A percentile compares a stretch with the other conserved stretches of the same genome.
Conservation (phyloP, 106 monocot species). For the Platanthera zijinensis region DNA sequence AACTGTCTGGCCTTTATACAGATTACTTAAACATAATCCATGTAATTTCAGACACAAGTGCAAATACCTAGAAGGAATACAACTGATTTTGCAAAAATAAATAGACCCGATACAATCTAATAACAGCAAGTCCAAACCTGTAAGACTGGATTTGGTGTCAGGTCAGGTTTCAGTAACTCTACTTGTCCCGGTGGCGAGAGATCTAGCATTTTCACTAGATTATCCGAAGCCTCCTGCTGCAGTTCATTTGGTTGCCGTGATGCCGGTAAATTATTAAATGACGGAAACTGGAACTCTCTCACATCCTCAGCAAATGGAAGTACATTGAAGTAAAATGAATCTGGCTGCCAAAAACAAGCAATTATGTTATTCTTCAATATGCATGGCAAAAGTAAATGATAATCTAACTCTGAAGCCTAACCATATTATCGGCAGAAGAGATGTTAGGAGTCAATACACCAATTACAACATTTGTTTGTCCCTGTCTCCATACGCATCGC, state of each 20-base stretch:
- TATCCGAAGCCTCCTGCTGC: slow-evolving; percentile 82
- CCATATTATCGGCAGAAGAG: slow-evolving; percentile 53
- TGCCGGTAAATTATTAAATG: slow-evolving; percentile 61
- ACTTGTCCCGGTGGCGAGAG: slow-evolving; percentile 48
- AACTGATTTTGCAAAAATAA: neutral
- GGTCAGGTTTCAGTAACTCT: slow-evolving; percentile 71
- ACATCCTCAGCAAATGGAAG: slow-evolving; percentile 99
- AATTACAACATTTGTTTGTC: slow-evolving; percentile 72
- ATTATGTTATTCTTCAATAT: neutral
- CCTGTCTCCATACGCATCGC: slow-evolving; percentile 89
- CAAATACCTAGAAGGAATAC: neutral
- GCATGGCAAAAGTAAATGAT: neutral
- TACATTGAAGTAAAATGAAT: slow-evolving; percentile 94
- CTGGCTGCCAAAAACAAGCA: slow-evolving; percentile 47
- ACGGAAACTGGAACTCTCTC: slow-evolving; percentile 91
- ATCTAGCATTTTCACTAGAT: slow-evolving; percentile 70
- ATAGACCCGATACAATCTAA: neutral
- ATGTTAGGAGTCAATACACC: slow-evolving; percentile 84
- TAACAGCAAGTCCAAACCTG: slow-evolving; percentile 37
- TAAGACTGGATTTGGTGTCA: slow-evolving; percentile 89
- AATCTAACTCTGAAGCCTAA: slow-evolving; percentile 23
- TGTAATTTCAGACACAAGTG: neutral
- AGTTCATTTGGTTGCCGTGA: slow-evolving; percentile 59
- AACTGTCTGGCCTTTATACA: no score
- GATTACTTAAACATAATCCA: neutral